These are phyloP conservation scores for Ulvella scutata DNA, from an alignment of 139 green algal species.

Conservation along the genomic window DNA sequence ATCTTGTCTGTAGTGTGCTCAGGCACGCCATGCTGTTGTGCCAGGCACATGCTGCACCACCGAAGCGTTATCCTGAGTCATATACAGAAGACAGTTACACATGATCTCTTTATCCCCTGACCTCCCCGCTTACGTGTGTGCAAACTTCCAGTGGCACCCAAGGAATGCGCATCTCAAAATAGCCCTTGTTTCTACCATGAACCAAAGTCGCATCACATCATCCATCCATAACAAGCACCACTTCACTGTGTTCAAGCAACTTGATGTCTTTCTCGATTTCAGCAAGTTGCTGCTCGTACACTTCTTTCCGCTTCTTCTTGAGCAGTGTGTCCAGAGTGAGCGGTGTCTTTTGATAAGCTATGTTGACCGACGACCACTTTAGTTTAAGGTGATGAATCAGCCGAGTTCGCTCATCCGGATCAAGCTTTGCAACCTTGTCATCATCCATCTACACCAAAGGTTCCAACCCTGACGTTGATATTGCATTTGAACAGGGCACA, in stretches of 20 bases:
- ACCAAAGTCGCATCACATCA: too few species aligned
- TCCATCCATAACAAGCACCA: conserved; percentile 47
- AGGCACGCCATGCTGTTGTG: too few species aligned
- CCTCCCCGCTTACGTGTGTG: too few species aligned
- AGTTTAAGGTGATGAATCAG: conserved; percentile 66
- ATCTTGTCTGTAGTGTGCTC: too few species aligned
- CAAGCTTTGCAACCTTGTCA: conserved; percentile 23
- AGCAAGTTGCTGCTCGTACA: conserved; percentile 41
- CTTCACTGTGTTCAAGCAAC: conserved; percentile 40
- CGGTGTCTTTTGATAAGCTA: conserved; percentile 57
- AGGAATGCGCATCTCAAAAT: too few species aligned
- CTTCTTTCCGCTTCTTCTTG: conserved; percentile 54
- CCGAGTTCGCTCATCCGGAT: conserved; percentile 34
- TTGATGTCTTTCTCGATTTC: conserved; percentile 68
- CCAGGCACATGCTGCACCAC: too few species aligned
- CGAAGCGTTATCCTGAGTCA: too few species aligned
- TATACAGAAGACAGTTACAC: too few species aligned
- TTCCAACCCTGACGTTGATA: neutral
- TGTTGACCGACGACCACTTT: conserved; percentile 72
- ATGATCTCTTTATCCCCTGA: too few species aligned
- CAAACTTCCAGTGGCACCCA: too few species aligned
- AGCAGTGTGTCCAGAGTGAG: conserved; percentile 53
- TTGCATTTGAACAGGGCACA: neutral
- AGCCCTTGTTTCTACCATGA: too few species aligned
- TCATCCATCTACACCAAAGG: neutral